phyloP scores from a whole-genome alignment of 768 basidiomycete genomes.

The Agaricus bisporus region DNA sequence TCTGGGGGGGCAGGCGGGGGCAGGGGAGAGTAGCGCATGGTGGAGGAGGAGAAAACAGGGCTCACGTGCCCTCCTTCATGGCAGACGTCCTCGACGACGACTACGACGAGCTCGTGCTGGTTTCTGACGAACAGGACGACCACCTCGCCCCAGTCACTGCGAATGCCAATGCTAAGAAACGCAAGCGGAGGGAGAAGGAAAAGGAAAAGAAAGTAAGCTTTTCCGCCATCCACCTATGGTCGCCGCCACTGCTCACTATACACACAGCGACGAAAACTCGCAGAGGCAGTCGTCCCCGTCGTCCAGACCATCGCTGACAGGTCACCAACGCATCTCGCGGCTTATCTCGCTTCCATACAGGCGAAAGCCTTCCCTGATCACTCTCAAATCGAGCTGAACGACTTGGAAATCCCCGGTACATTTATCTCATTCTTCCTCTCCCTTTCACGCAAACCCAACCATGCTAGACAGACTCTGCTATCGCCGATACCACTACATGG shows the following conservation, averaged over 20 bases:
- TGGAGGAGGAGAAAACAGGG: not conserved
- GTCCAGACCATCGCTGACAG: constrained; percentile 49
- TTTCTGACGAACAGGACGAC: not conserved
- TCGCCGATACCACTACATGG: constrained; percentile 74
- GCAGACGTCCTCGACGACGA: constrained; percentile 86
- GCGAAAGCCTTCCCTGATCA: constrained; percentile 62
- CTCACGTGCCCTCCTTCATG: constrained; percentile 8
- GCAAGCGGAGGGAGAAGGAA: constrained; percentile 69
- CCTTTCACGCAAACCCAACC: constrained; percentile 4
- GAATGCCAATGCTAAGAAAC: constrained; percentile 55
- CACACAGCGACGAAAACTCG: constrained; percentile 59
- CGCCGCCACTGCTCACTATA: not conserved
- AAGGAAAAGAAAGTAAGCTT: constrained; percentile 73
- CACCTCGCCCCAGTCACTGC: constrained; percentile 9
- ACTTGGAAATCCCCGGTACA: constrained; percentile 74
- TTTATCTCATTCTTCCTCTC: constrained; percentile 4
- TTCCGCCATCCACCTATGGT: constrained; percentile 7
- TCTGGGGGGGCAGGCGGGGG: not conserved
- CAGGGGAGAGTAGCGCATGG: constrained; percentile 11
- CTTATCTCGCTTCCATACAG: constrained; percentile 63
- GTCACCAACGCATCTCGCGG: constrained; percentile 49
- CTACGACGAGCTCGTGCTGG: constrained; percentile 28
- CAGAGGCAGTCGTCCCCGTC: constrained; percentile 30
- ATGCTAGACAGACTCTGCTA: constrained; percentile 55
- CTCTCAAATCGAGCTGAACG: constrained; percentile 74